Conservation (phyloP, 1,284 basidiomycete species). For the Moesziomyces antarcticus region DNA sequence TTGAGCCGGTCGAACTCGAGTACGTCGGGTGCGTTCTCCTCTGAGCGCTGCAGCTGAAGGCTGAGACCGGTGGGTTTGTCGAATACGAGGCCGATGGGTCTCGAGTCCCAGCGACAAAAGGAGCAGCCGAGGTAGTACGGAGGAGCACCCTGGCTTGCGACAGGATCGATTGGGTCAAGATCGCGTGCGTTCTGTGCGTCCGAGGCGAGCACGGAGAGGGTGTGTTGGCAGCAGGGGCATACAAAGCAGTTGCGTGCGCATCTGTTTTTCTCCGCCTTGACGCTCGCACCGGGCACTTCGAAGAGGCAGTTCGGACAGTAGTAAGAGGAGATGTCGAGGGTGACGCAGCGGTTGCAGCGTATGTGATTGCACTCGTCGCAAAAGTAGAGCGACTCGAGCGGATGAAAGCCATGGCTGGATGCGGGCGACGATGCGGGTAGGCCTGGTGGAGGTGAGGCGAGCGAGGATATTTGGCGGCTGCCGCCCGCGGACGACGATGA, state of each 20-base stretch:
- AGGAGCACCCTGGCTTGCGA: slow-evolving; percentile 75
- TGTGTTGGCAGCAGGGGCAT: slow-evolving; percentile 90
- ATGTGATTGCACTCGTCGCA: slow-evolving; percentile 98
- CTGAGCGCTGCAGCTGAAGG: slow-evolving; percentile 38
- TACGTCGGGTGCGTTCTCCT: slow-evolving; percentile 47
- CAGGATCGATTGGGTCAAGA: slow-evolving; percentile 56
- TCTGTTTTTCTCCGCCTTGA: slow-evolving; percentile 94
- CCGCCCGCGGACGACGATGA: slow-evolving; percentile 6
- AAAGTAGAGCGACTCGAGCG: slow-evolving; percentile 87
- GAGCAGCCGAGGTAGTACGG: slow-evolving; percentile 92
- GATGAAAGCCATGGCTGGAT: slow-evolving; percentile 70
- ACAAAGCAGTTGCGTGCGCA: slow-evolving; percentile 97
- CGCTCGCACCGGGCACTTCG: slow-evolving; percentile 95
- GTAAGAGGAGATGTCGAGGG: slow-evolving; percentile 91
- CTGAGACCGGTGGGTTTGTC: slow-evolving; percentile 94
- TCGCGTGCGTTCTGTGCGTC: slow-evolving; percentile 69
- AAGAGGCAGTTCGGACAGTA: slow-evolving; percentile 99
- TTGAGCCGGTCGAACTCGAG: slow-evolving; percentile 52
- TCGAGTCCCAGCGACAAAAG: slow-evolving; percentile 93
- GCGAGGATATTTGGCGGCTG: slow-evolving; percentile 1
- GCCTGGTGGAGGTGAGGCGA: slow-evolving; percentile 24
- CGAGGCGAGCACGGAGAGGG: slow-evolving; percentile 85
- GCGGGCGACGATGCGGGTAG: slow-evolving; percentile 42
- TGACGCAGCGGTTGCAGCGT: slow-evolving; percentile 89
- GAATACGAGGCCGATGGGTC: slow-evolving; percentile 87